Evolutionary conservation across 805 yeast species (phyloP).

Genomic region (Ogataea parapolymorpha): DNA sequence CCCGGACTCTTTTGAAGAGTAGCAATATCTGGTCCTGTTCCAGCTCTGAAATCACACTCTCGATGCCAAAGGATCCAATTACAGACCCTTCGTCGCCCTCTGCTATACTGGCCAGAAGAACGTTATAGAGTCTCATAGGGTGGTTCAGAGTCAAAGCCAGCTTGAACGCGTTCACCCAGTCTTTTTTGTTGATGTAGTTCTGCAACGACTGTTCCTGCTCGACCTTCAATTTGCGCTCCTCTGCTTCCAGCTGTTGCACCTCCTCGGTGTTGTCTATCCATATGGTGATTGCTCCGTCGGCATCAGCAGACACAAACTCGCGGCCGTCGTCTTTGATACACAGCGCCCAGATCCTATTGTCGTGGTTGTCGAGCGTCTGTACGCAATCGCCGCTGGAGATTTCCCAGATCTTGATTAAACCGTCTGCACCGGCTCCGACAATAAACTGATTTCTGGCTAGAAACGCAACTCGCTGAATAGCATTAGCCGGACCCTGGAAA

Average conservation of each 20-base stretch:
- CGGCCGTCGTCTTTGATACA: slow-evolving; percentile 64
- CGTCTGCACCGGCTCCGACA: slow-evolving; percentile 88
- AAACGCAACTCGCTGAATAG: slow-evolving; percentile 80
- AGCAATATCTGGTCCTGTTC: slow-evolving; percentile 55
- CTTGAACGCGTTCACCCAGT: slow-evolving; percentile 87
- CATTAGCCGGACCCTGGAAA: slow-evolving; percentile 91
- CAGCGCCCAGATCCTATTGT: slow-evolving; percentile 92
- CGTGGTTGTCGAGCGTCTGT: slow-evolving; percentile 85
- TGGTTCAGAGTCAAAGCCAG: slow-evolving; percentile 85
- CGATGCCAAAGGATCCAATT: slow-evolving; percentile 59
- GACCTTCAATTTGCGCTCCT: slow-evolving; percentile 51
- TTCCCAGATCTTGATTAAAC: slow-evolving; percentile 91
- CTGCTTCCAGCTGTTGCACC: slow-evolving; percentile 51
- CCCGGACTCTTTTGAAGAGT: slow-evolving; percentile 74
- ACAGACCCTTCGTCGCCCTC: slow-evolving; percentile 46
- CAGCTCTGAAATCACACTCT: slow-evolving; percentile 55
- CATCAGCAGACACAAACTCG: slow-evolving; percentile 81
- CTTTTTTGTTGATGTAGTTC: slow-evolving; percentile 65
- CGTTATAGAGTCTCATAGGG: slow-evolving; percentile 82
- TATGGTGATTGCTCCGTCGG: slow-evolving; percentile 85
- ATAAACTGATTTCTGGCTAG: slow-evolving; percentile 65
- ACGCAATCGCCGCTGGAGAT: slow-evolving; percentile 68
- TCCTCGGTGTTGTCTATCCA: slow-evolving; percentile 91
- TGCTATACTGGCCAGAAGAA: slow-evolving; percentile 61
- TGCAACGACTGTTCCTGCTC: slow-evolving; percentile 88